Base-by-base conservation (phyloP, 208 protist species). In the Acanthamoeba lenticulata region DNA sequence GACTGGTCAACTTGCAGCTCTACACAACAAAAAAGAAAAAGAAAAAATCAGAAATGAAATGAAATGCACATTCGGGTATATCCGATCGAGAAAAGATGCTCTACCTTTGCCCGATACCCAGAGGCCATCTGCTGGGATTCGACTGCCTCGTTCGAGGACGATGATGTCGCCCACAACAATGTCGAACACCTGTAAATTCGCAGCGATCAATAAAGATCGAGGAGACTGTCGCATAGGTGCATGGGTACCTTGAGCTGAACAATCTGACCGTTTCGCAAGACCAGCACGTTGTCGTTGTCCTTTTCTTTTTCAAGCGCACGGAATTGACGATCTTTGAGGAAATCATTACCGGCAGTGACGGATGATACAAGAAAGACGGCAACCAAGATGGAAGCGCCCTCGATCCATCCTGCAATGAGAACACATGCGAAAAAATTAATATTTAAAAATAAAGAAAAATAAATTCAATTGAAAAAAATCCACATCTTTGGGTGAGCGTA, bases 311-410 rank as follows among this genome's bases (percentile, higher is more conserved):
- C 99, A 0, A 99, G 96, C 49, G 98, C 94, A 15, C 97, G 95
- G 95, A 99, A 99, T 62, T 98, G 96, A 5, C 94, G 62, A 45
- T 98, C 98, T 94, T 99, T 99, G 11, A 96, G 95, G 92, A 98
- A 99, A 92, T 99, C 98, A 94, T 99, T 99, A 11, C 98, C 83
- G 4, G 99, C 97, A 42, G 98, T 98, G 6, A 99, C 98, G 1
- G 95, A 57, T 1, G 97, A 97, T 11, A 99, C 99, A 72, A 99
- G 97, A 38, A 98, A 44, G 52, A 99, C 98, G 47, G 99, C 99
- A 29, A 98, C 72, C 9, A 99, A 96, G 94, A 99, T 99, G 11
- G 99, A 98, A 4, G 97, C 97, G 24, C 99, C 99, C 94, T 99
- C 99, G 45, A 99, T 98, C 98, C 98, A 99, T 21, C 97, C 98